Evolutionary conservation across 352 stramenopile species (phyloP).

Genomic region (Halophytophthora polymorphica): DNA sequence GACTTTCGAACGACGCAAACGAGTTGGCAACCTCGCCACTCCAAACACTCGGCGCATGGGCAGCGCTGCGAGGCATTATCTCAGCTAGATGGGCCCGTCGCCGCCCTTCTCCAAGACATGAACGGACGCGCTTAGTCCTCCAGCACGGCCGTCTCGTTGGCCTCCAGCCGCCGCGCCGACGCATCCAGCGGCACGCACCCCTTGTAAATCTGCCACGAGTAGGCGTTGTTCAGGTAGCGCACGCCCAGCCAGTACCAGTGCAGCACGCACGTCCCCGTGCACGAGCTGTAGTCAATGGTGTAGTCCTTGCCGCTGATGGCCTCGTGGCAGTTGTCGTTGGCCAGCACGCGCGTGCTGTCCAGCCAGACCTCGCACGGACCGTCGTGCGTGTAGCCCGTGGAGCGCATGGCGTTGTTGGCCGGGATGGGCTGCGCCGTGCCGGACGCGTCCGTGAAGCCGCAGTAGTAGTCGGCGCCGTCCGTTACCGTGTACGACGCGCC

Average conservation of each 20-base stretch:
- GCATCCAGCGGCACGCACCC: slow-evolving; percentile 37
- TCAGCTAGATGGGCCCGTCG: too few species aligned
- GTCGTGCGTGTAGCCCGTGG: slow-evolving; percentile 54
- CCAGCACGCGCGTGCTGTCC: slow-evolving; percentile 34
- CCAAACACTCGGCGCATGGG: too few species aligned
- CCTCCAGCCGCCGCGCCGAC: background rate
- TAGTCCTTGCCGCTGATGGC: slow-evolving; percentile 34
- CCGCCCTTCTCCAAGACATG: too few species aligned
- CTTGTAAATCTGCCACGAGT: slow-evolving; percentile 69
- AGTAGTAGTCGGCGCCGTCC: slow-evolving; percentile 48
- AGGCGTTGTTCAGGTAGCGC: slow-evolving; percentile 42
- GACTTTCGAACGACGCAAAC: too few species aligned
- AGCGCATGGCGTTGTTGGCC: slow-evolving; percentile 37
- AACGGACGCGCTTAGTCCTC: background rate
- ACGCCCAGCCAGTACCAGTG: slow-evolving; percentile 59
- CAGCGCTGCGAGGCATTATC: too few species aligned
- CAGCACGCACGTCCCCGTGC: slow-evolving; percentile 38
- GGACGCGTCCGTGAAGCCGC: slow-evolving; percentile 43
- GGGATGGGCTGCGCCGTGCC: slow-evolving; percentile 44
- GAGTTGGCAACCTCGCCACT: too few species aligned
- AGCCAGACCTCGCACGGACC: slow-evolving; percentile 63
- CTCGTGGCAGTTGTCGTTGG: slow-evolving; percentile 44
- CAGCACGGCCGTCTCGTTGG: slow-evolving; percentile 5
- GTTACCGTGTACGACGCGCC: slow-evolving; percentile 51
- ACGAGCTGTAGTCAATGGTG: slow-evolving; percentile 47